Percentiles rank a stretch among this genome's conserved stretches.
These are phyloP conservation scores for Venturia carpophila DNA, from an alignment of 2,329 filamentous ascomycete species.

Conservation along the genomic window DNA sequence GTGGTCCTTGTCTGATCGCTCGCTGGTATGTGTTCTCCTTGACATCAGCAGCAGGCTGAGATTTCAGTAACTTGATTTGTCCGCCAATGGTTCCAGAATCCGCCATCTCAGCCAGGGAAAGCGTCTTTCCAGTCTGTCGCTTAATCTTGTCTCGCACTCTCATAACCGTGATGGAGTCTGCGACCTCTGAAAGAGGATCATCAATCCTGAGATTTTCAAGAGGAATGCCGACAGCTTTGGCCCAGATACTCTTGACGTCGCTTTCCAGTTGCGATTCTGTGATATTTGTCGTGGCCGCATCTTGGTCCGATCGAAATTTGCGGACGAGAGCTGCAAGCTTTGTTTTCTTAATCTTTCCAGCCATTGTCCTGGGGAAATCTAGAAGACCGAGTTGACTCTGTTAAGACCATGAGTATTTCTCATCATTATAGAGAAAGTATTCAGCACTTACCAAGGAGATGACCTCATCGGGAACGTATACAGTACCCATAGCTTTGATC, in stretches of 20 bases:
- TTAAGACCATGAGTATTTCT: background rate
- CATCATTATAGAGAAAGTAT: background rate
- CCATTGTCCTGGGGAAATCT: constrained; percentile 35
- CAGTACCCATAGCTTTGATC: constrained; percentile 29
- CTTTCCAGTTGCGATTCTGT: constrained; percentile 9
- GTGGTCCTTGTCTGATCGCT: constrained; percentile 25
- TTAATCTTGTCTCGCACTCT: constrained; percentile 19
- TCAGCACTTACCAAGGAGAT: constrained; percentile 29
- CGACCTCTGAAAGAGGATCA: constrained; percentile 13
- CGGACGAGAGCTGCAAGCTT: constrained; percentile 28
- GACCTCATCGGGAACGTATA: constrained; percentile 36
- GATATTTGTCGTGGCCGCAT: constrained; percentile 13
- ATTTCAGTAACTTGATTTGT: constrained; percentile 26
- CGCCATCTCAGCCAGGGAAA: constrained; percentile 17
- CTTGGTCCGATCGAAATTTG: constrained; percentile 25
- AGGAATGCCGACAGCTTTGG: constrained; percentile 14
- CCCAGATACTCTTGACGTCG: constrained; percentile 18
- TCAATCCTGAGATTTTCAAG: constrained; percentile 10
- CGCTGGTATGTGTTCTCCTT: constrained; percentile 21
- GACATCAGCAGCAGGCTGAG: constrained; percentile 21
- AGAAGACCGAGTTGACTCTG: constrained; percentile 34
- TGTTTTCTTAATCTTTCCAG: constrained; percentile 41
- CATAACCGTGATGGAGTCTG: constrained; percentile 21
- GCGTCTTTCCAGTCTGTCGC: constrained; percentile 17
- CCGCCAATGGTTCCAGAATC: background rate